A percentile compares a stretch with the other conserved stretches of the same genome.
These are phyloP conservation scores for Aspergillus vadensis DNA, from an alignment of 2,329 filamentous ascomycete species.

Conservation along the genomic window DNA sequence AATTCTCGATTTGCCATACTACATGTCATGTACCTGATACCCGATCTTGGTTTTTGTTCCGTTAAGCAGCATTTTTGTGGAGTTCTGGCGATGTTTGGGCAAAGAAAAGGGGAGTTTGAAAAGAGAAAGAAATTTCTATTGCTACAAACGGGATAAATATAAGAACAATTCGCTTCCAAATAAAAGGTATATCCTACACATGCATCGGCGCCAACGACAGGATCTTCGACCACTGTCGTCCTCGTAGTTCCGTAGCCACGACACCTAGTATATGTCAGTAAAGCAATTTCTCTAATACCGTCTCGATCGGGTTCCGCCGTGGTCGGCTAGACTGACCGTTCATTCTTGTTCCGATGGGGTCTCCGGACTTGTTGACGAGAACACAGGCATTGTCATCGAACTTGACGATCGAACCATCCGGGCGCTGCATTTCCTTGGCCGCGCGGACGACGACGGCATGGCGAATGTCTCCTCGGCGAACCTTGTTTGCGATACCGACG, in stretches of 20 bases:
- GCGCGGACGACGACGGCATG: slow-evolving; percentile 96
- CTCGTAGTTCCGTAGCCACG: slow-evolving; percentile 83
- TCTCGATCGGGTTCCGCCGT: too few species aligned
- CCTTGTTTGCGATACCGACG: slow-evolving; percentile 82
- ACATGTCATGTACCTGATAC: slow-evolving; percentile 15
- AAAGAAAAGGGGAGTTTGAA: background rate
- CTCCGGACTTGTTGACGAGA: slow-evolving; percentile 92
- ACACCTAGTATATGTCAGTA: slow-evolving; percentile 59
- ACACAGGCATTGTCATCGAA: slow-evolving; percentile 99
- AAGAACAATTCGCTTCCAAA: slow-evolving; percentile 33
- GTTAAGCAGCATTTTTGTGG: slow-evolving; percentile 19
- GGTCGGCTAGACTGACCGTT: slow-evolving; percentile 59
- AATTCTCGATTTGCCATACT: slow-evolving; percentile 18
- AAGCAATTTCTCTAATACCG: background rate
- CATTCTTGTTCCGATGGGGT: slow-evolving; percentile 89
- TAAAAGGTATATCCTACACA: slow-evolving; percentile 54
- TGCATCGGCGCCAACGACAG: slow-evolving; percentile 88
- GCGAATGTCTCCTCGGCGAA: slow-evolving; percentile 92
- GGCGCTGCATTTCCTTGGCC: slow-evolving; percentile 79
- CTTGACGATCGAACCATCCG: slow-evolving; percentile 84
- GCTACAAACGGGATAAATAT: slow-evolving; percentile 30
- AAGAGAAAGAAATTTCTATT: slow-evolving; percentile 29
- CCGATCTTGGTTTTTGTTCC: slow-evolving; percentile 17
- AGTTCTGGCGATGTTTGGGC: slow-evolving; percentile 24
- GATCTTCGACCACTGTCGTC: slow-evolving; percentile 98